Base-by-base conservation (phyloP, 2,329 filamentous ascomycete species). In the Claviceps arundinis region DNA sequence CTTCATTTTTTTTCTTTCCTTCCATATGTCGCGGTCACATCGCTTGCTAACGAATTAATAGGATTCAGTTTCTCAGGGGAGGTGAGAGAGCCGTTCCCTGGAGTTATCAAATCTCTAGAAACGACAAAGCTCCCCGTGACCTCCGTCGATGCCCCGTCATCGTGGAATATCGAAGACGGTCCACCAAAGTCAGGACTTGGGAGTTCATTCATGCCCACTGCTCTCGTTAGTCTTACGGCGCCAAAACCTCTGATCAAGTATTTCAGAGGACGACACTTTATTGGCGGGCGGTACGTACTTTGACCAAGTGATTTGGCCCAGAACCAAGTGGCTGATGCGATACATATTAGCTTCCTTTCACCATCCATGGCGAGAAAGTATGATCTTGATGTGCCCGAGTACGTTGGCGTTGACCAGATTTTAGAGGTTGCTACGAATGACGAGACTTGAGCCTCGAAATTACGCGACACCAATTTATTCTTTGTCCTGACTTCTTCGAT, bases 21-120 rank as follows among this genome's bases (percentile, higher is more conserved):
- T n/a, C n/a, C n/a, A n/a, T n/a, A n/a, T n/a, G n/a, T n/a, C n/a
- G n/a, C n/a, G n/a, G n/a, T n/a, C n/a, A n/a, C n/a, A n/a, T n/a
- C 30, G 8, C 30, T 34, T 19, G 7, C 51, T 55, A 30, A 56
- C 48, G n/a, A 5, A 9, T 2, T 13, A 11, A 26, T 38, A 85
- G 85, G 88, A 7, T 98, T 98, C 72, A 93, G 86, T 55, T 98
- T 98, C 71, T 84, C 83, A 1, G 91, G 90, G 6, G 84, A 93
- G 57, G 84, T 98, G 50, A 83, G 93, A n/a, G 88, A 95, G 58
- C 93, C 93, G 1, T 98, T 97, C 63, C 83, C 84, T 0, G 75
- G 76, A 0, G 85, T 96, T 14, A 94, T 98, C 59, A 73, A 78
- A 55, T 82, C 85, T 7, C 74, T 98, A 40, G 80, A 89, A 59